Conservation (phyloP, 2,329 filamentous ascomycete species). For the Trichophyton mentagrophytes region DNA sequence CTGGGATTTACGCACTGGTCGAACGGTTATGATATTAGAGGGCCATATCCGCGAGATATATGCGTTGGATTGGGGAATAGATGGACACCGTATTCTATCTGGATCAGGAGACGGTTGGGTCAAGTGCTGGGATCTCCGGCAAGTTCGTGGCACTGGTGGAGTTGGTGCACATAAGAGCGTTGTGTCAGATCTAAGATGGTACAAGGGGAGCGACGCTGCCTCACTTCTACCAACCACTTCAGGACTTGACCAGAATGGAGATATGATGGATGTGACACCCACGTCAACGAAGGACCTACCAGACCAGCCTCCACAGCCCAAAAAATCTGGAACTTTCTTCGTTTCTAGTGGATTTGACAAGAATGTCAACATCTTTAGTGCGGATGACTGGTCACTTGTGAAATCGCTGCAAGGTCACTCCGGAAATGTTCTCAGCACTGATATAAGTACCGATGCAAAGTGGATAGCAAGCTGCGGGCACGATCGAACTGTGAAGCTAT, state of each 20-base stretch:
- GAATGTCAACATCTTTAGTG: conserved; percentile 89
- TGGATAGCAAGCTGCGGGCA: conserved; percentile 95
- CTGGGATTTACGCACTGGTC: conserved; percentile 85
- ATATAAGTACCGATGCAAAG: conserved; percentile 69
- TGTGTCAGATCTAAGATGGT: conserved; percentile 89
- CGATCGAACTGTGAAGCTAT: conserved; percentile 90
- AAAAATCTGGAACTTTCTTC: conserved; percentile 83
- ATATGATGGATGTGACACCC: conserved; percentile 17
- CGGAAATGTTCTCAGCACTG: conserved; percentile 79
- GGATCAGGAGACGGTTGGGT: conserved; percentile 90
- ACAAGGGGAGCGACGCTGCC: conserved; percentile 63
- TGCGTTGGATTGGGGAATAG: conserved; percentile 79
- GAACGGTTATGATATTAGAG: conserved; percentile 91
- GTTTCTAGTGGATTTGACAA: conserved; percentile 86
- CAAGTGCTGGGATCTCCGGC: conserved; percentile 94
- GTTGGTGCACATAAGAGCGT: conserved; percentile 85
- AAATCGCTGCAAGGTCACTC: conserved; percentile 84
- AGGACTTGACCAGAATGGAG: conserved; percentile 50
- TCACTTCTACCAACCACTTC: conserved; percentile 47
- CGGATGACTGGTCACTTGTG: conserved; percentile 85
- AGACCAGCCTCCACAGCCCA: conserved; percentile 46
- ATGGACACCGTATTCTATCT: conserved; percentile 84
- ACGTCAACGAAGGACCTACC: conserved; percentile 13
- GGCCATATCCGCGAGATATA: conserved; percentile 90
- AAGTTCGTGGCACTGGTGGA: conserved; percentile 68